These are phyloP conservation scores for Neurospora sp. DNA, from an alignment of 495 filamentous ascomycete species.

Conservation along the genomic window DNA sequence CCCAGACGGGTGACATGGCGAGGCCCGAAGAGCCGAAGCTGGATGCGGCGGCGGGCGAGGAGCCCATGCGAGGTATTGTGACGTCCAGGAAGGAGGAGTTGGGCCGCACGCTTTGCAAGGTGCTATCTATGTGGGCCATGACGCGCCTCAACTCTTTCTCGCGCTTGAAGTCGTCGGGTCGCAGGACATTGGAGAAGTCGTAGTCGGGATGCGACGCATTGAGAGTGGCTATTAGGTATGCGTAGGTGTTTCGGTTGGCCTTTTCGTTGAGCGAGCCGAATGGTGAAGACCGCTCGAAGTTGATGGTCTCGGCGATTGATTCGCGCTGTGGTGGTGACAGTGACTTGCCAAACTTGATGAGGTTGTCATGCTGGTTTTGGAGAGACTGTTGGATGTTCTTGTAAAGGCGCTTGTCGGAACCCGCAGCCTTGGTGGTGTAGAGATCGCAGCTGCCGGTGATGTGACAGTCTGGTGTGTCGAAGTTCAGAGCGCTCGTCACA, in stretches of 20 bases:
- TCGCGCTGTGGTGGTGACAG: conserved; percentile 65
- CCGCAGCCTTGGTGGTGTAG: conserved; percentile 93
- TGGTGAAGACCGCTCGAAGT: conserved; percentile 73
- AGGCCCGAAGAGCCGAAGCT: conserved; percentile 16
- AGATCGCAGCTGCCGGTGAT: conserved; percentile 88
- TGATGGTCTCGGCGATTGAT: conserved; percentile 48
- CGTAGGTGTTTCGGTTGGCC: conserved; percentile 81
- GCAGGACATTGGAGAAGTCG: conserved; percentile 85
- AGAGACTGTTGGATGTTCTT: conserved; percentile 84
- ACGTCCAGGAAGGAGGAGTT: conserved; percentile 18
- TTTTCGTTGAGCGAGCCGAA: conserved; percentile 83
- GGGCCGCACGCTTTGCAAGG: conserved; percentile 73
- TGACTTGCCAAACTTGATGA: conserved; percentile 69
- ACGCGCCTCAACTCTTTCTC: conserved; percentile 65
- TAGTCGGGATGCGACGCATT: conserved; percentile 97
- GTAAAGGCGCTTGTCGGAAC: conserved; percentile 91
- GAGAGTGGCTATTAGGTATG: conserved; percentile 93
- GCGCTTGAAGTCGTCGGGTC: conserved; percentile 76
- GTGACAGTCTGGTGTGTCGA: conserved; percentile 83
- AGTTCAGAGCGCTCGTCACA: conserved; percentile 83
- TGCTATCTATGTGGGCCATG: conserved; percentile 77
- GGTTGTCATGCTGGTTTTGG: conserved; percentile 78
- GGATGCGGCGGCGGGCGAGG: conserved; percentile 19
- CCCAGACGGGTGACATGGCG: conserved; percentile 49
- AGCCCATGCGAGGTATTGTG: conserved; percentile 8